Base-by-base conservation (phyloP, 1,284 basidiomycete genomes). In the Meripilus lineatus region DNA sequence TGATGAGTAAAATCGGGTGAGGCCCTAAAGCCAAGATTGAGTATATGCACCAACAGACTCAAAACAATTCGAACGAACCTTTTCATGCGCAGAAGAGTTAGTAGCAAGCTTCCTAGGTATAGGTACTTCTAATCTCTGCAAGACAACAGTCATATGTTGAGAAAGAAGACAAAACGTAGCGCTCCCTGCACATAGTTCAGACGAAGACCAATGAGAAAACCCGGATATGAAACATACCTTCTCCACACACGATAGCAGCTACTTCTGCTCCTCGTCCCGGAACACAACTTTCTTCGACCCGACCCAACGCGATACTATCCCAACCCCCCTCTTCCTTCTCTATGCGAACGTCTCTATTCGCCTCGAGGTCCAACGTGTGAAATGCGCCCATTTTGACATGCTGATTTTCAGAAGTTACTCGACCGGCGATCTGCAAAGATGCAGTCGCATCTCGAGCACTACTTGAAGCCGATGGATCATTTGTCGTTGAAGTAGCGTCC, bases 241-340 rank as follows among this genome's bases (percentile, higher is more conserved):
- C 96, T 28, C 96, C 95, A 48, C 92, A 92, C 1, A 99, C 91
- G 14, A 99, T 79, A 0, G 96, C 96, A 7, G 90, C 96, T 1
- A 99, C 89, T 63, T 99, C 95, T 2, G 96, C 96, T 0, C 94
- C 92, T 55, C 87, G 74, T 17, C 93, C 93, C n/a, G 91, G 92
- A 38, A 90, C 74, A 45, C 90, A 92, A 26, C 92, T 81, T 55
- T 99, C 96, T 42, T 86, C 74, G 0, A 99, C 79, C 21, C 94
- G 74, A 40, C 84, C 77, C 18, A 90, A 63, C 5, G 93, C 87
- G 42, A 99, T 71, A 46, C 85, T 89, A 61, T 99, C 96, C 96
- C 96, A 99, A 4, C 81, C 81, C 4, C 55, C 56, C 41, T 84
- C 80, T 0, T 68, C 63, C 64, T 99, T 99, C 58, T 89, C 87